Evolutionary conservation across 768 basidiomycete species (phyloP), one percentile per base, ranked within the genome.

Genomic region (Xerocomus spinulosus): DNA sequence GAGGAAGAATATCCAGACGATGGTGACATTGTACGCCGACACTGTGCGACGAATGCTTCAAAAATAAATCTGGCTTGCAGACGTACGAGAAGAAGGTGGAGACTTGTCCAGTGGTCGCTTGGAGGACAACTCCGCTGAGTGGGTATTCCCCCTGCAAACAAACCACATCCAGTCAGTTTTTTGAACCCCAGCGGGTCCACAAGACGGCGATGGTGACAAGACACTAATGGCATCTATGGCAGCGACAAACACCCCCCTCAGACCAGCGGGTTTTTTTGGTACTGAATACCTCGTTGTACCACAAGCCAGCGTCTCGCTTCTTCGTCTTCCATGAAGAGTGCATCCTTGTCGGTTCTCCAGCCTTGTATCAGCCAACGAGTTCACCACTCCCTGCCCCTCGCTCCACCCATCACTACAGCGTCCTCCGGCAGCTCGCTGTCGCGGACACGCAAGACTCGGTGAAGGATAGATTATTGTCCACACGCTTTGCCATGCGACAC

Each of bases 361-460:
- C 35, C 54, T 18, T n/a, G 10, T 7, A 8, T 12, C 40, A 39
- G n/a, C 43, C 37, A 49, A 23, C 20, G 34, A 20, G 24, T 18
- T 10, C 47, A 25, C 40, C 40, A 14, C 26, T 10, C 10, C 26
- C 10, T 28, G 9, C n/a, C n/a, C 50, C 30, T 35, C 17, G 21
- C 13, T 33, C 2, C 18, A 20, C 24, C 9, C 20, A n/a, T 29
- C 30, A 23, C n/a, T 15, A 41, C 39, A 33, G 13, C 41, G n/a
- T 23, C 52, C 40, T 1, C 36, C 39, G 29, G 5, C 24, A 33
- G 0, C 13, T 17, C 32, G 12, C 41, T 25, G 37, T 46, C 42
- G 0, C 34, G n/a, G 38, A n/a, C 61, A 83, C 84, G 81, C 74
- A 85, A 48, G 68, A 80, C 46, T 83, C 83, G 0, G 68, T 58